These are phyloP conservation scores for Pleoardoris graminearum DNA, from an alignment of 2,329 filamentous ascomycete genomes.

Conservation along the genomic window DNA sequence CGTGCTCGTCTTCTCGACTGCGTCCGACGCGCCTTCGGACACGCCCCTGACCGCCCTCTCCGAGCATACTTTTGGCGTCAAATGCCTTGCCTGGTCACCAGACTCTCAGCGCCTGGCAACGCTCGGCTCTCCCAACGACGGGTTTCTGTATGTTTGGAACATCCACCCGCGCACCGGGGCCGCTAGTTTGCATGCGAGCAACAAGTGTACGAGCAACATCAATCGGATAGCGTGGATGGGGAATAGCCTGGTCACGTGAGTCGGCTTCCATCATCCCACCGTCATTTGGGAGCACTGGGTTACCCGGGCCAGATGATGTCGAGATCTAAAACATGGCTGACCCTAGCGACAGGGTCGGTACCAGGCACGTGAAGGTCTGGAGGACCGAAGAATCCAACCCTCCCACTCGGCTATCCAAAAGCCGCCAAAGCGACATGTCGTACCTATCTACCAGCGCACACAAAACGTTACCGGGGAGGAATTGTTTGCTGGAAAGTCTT, in stretches of 20 bases:
- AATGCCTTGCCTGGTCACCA: constrained; percentile 83
- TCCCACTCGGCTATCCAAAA: constrained; percentile 56
- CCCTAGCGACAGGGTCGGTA: constrained; percentile 61
- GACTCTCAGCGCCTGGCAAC: constrained; percentile 87
- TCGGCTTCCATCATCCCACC: neutral
- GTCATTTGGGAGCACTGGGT: neutral
- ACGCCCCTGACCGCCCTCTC: constrained; percentile 80
- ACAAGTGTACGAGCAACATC: constrained; percentile 88
- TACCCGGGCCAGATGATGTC: neutral
- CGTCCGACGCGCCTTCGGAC: constrained; percentile 75
- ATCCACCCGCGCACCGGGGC: constrained; percentile 81
- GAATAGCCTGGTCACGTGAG: constrained; percentile 73
- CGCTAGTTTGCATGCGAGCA: constrained; percentile 79
- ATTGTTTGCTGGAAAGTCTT: constrained; percentile 79
- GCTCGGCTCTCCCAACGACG: constrained; percentile 86
- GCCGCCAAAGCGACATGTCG: constrained; percentile 41
- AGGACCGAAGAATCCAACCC: constrained; percentile 69
- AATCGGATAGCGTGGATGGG: constrained; percentile 91
- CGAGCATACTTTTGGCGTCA: constrained; percentile 89
- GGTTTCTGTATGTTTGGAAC: constrained; percentile 89
- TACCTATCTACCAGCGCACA: constrained; percentile 50
- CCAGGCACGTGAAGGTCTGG: constrained; percentile 94
- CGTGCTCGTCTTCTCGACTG: constrained; percentile 85
- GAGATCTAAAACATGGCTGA: constrained; percentile 1
- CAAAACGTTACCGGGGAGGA: constrained; percentile 80